phyloP scores from a whole-genome alignment of 768 basidiomycete species.

The Naematelia encephala region DNA sequence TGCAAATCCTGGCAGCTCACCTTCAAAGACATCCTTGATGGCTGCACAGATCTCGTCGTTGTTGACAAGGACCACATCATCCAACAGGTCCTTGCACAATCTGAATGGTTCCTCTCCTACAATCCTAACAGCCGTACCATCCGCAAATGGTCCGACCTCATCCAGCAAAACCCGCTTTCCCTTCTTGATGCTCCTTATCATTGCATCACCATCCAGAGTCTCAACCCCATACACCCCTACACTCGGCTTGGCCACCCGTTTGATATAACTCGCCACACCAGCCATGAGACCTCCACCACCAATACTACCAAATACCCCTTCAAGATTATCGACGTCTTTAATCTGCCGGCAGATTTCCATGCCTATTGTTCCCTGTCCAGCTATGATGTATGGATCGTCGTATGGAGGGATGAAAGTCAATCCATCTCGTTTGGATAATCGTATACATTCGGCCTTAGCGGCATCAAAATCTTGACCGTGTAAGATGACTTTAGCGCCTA shows the following conservation, averaged over 20 bases:
- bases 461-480: slow-evolving; percentile 92
- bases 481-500: slow-evolving; percentile 91
- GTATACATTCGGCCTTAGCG: slow-evolving; percentile 88
- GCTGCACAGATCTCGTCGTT: slow-evolving; percentile 98
- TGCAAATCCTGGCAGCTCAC: slow-evolving; percentile 53
- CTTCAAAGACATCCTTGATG: slow-evolving; percentile 98
- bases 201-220: slow-evolving; percentile 91
- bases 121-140: slow-evolving; percentile 93
- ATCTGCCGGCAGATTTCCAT: slow-evolving; percentile 93
- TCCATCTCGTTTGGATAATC: slow-evolving; percentile 70
- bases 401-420: slow-evolving; percentile 93
- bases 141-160: slow-evolving; percentile 94
- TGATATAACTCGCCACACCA: slow-evolving; percentile 89
- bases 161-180: slow-evolving; percentile 77
- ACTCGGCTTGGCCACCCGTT: slow-evolving; percentile 79
- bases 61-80: slow-evolving; percentile 75
- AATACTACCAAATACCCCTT: slow-evolving; percentile 83
- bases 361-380: slow-evolving; percentile 92
- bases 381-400: slow-evolving; percentile 94
- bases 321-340: slow-evolving; percentile 65
- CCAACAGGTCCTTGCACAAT: slow-evolving; percentile 78
- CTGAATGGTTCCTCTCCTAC: slow-evolving; percentile 95
- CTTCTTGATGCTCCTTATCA: slow-evolving; percentile 73
- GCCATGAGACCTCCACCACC: slow-evolving; percentile 91
- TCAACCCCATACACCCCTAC: slow-evolving; percentile 86